Evolutionary conservation across 2,329 filamentous ascomycete species (phyloP).

Genomic region (Trichophyton mentagrophytes): DNA sequence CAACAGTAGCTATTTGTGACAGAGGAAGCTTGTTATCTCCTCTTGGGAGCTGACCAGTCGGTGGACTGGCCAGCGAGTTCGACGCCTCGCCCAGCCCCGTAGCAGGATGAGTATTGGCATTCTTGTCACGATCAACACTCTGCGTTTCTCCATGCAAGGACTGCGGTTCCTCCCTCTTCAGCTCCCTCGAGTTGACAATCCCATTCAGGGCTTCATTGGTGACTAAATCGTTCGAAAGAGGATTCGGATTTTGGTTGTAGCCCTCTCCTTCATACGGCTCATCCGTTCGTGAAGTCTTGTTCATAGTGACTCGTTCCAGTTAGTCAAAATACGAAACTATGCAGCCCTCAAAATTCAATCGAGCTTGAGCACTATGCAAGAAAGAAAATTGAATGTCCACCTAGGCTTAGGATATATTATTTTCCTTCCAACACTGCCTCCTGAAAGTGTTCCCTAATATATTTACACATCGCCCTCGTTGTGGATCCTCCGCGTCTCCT

Average conservation of each 20-base stretch:
- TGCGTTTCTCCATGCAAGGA: not conserved
- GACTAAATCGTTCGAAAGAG: conserved; percentile 47
- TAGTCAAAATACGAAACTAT: too few species aligned
- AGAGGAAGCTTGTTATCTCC: not conserved
- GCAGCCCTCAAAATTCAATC: too few species aligned
- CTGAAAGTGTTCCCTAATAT: not conserved
- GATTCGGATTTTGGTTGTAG: conserved; percentile 50
- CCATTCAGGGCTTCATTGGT: conserved; percentile 51
- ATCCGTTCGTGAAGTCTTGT: conserved; percentile 52
- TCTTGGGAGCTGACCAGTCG: not conserved
- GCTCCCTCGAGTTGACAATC: conserved; percentile 45
- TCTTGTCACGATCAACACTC: not conserved
- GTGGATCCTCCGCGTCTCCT: not conserved
- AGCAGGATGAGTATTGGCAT: not conserved
- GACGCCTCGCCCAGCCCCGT: not conserved
- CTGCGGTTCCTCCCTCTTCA: conserved; percentile 32
- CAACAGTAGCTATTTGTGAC: not conserved
- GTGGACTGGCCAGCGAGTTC: not conserved
- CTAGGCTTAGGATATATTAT: too few species aligned
- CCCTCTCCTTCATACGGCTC: conserved; percentile 39
- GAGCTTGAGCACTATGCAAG: too few species aligned
- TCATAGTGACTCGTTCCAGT: conserved; percentile 24
- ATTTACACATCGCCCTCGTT: not conserved
- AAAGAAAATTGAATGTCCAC: too few species aligned
- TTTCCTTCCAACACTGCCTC: not conserved